Evolutionary conservation across 2,329 filamentous ascomycete species (phyloP).

Genomic region (Colletotrichum somersetense): DNA sequence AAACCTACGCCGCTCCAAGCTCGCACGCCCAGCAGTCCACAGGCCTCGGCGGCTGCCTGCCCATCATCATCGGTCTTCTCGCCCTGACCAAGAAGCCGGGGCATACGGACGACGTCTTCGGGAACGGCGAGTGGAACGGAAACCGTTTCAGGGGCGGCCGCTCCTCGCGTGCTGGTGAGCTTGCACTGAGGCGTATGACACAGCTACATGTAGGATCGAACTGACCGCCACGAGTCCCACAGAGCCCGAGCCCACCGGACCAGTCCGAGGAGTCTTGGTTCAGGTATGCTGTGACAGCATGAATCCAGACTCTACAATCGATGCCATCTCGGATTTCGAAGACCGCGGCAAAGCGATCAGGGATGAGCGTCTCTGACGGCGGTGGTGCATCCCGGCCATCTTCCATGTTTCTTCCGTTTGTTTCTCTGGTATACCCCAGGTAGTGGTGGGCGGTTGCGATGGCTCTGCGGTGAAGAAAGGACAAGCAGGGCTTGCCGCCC

Average conservation of each 20-base stretch:
- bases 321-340: constrained; percentile 47
- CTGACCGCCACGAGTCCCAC: neutral
- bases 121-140: constrained; percentile 33
- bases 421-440: neutral
- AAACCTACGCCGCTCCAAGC: constrained; percentile 46
- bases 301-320: constrained; percentile 48
- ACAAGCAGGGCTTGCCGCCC: neutral
- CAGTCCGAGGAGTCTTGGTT: constrained; percentile 52
- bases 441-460: neutral
- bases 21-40: constrained; percentile 42
- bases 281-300: constrained; percentile 50
- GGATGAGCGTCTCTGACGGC: neutral
- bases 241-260: constrained; percentile 44
- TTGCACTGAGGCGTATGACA: neutral
- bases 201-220: neutral
- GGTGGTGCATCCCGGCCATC: neutral
- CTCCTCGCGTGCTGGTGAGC: constrained; percentile 19
- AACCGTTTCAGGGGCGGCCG: constrained; percentile 9
- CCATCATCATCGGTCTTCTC: constrained; percentile 57
- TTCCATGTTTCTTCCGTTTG: neutral
- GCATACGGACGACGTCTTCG: constrained; percentile 26
- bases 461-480: neutral
- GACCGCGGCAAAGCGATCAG: constrained; percentile 35
- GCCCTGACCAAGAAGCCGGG: constrained; percentile 44
- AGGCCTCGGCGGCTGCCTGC: constrained; percentile 55